Evolutionary conservation across 2,329 filamentous ascomycete genomes (phyloP).

Genomic region (Cytospora piceae): DNA sequence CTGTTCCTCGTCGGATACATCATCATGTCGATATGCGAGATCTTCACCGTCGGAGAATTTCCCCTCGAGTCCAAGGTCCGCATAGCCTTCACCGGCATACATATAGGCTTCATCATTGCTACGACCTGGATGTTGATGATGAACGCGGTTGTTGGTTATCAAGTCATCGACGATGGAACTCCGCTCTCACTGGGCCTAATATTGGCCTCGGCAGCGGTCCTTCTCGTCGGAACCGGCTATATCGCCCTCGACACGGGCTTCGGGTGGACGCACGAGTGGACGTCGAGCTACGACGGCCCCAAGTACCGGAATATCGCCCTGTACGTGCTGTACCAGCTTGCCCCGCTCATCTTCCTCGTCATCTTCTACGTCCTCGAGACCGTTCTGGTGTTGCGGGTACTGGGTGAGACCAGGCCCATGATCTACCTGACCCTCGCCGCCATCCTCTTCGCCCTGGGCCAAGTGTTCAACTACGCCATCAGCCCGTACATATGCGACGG

Average conservation of each 20-base stretch:
- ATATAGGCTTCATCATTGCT: slow-evolving; percentile 86
- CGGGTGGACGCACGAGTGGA: slow-evolving; percentile 79
- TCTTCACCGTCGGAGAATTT: slow-evolving; percentile 92
- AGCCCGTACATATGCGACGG: slow-evolving; percentile 89
- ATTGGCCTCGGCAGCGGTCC: slow-evolving; percentile 65
- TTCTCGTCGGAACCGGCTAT: slow-evolving; percentile 92
- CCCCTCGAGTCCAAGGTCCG: slow-evolving; percentile 72
- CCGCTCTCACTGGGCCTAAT: slow-evolving; percentile 79
- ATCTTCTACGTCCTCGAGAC: slow-evolving; percentile 84
- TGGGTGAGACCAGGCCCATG: slow-evolving; percentile 93
- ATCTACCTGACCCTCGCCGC: slow-evolving; percentile 76
- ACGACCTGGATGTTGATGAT: slow-evolving; percentile 90
- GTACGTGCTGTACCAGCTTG: slow-evolving; percentile 91
- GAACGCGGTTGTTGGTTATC: slow-evolving; percentile 90
- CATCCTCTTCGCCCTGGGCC: slow-evolving; percentile 85
- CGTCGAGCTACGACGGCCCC: slow-evolving; percentile 59
- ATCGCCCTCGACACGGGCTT: slow-evolving; percentile 94
- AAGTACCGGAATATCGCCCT: slow-evolving; percentile 76
- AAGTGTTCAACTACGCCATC: slow-evolving; percentile 94
- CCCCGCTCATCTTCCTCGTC: slow-evolving; percentile 86
- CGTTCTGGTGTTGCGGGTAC: slow-evolving; percentile 79
- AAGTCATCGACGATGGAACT: slow-evolving; percentile 92
- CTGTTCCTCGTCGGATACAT: slow-evolving; percentile 87
- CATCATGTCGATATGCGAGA: slow-evolving; percentile 89
- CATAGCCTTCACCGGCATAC: slow-evolving; percentile 83